These are phyloP conservation scores for Xylariales sp. DNA, from an alignment of 2,329 filamentous ascomycete genomes.

Conservation along the genomic window DNA sequence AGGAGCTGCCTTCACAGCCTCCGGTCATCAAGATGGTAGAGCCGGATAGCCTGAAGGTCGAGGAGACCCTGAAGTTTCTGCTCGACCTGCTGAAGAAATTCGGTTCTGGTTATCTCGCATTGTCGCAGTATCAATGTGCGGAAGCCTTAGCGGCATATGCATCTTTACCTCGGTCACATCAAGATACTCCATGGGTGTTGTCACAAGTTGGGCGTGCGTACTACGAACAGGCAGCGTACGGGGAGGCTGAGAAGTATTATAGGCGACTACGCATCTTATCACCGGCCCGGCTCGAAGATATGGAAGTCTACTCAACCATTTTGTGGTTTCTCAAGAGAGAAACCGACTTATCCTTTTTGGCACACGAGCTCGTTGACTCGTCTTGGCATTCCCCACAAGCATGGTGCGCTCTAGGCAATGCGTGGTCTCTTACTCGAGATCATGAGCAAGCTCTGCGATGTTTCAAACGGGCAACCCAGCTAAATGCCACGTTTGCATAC, in stretches of 20 bases:
- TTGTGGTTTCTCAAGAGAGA: conserved; percentile 97
- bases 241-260: conserved; percentile 83
- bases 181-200: conserved; percentile 90
- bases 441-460: conserved; percentile 92
- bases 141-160: conserved; percentile 73
- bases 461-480: conserved; percentile 89
- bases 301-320: conserved; percentile 98
- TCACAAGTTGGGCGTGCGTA: conserved; percentile 86
- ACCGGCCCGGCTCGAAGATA: conserved; percentile 82
- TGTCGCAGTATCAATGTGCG: conserved; percentile 73
- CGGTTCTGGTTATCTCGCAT: conserved; percentile 71
- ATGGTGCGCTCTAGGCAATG: conserved; percentile 94
- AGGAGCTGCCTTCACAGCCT: conserved; percentile 36
- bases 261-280: conserved; percentile 71
- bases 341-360: conserved; percentile 84
- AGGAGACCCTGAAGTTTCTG: conserved; percentile 72
- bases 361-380: conserved; percentile 82
- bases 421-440: conserved; percentile 85
- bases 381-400: conserved; percentile 89
- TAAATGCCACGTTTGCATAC: conserved; percentile 88
- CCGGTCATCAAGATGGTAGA: conserved; percentile 36
- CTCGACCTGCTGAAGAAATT: conserved; percentile 79
- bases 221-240: conserved; percentile 84
- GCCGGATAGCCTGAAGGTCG: conserved; percentile 57
- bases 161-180: conserved; percentile 66